Evolutionary conservation across 2,329 filamentous ascomycete genomes (phyloP).

Genomic region (Colletotrichum sp.): DNA sequence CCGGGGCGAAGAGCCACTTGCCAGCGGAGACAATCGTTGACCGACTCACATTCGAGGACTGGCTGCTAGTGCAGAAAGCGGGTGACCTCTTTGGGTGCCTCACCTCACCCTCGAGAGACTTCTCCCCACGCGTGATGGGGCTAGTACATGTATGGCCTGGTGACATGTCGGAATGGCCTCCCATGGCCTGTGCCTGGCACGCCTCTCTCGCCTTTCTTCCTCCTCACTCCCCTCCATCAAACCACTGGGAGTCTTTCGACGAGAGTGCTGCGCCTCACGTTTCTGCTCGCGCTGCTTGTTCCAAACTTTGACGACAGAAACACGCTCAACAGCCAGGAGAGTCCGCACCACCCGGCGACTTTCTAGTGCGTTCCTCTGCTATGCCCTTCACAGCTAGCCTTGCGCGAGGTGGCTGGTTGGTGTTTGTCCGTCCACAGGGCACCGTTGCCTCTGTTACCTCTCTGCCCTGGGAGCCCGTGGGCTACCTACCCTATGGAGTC

Average conservation of each 20-base stretch:
- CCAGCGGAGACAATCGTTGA: not conserved
- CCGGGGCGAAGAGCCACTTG: not conserved
- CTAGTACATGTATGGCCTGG: not conserved
- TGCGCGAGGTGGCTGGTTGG: not conserved
- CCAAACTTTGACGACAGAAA: not conserved
- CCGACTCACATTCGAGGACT: not conserved
- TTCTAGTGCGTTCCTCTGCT: constrained; percentile 19
- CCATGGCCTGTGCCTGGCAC: not conserved
- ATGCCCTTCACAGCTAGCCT: not conserved
- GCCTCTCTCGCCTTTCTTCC: not conserved
- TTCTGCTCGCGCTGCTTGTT: not conserved
- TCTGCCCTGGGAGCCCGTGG: not conserved
- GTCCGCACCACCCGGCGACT: not conserved
- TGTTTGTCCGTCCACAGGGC: not conserved
- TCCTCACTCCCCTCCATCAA: not conserved
- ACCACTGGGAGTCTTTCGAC: not conserved
- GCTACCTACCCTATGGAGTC: not conserved
- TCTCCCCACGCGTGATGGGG: not conserved
- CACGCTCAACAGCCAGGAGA: not conserved
- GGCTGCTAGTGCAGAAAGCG: not conserved
- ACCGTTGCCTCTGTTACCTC: constrained; percentile 14
- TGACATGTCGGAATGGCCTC: not conserved
- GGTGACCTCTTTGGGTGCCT: not conserved
- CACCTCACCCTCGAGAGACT: not conserved
- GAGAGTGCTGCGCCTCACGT: not conserved